These are phyloP conservation scores for Picea abies DNA, from an alignment of 83 land plant genomes.

Conservation along the genomic window DNA sequence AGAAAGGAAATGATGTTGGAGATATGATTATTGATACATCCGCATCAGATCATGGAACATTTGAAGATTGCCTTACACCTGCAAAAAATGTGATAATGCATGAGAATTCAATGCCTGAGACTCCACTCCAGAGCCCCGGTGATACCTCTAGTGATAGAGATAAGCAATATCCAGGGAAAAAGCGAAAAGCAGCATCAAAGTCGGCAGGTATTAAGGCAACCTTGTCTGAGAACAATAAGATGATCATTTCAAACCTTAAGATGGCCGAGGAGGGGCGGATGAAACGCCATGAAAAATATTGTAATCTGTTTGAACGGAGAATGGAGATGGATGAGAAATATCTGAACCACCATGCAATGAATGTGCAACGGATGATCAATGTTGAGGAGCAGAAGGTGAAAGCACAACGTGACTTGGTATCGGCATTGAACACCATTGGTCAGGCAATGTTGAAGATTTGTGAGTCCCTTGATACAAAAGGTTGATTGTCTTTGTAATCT, in stretches of 20 bases:
- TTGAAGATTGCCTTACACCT: conserved; percentile 16
- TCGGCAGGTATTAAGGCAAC: conserved; percentile 13
- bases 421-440: conserved; percentile 11
- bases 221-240: conserved; percentile 14
- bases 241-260: conserved; percentile 15
- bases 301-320: conserved; percentile 18
- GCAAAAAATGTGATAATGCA: neutral
- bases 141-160: conserved; percentile 18
- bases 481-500: too few species aligned
- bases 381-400: conserved; percentile 21
- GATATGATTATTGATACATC: conserved; percentile 16
- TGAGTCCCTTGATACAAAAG: conserved; percentile 2
- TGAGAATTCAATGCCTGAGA: conserved; percentile 1
- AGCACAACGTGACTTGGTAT: conserved; percentile 14
- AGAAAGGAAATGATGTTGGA: conserved; percentile 1
- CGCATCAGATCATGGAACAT: conserved; percentile 11
- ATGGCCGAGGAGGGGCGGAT: conserved; percentile 18
- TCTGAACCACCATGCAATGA: conserved; percentile 21
- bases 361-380: conserved; percentile 19
- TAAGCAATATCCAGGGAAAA: conserved; percentile 10
- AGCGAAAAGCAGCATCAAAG: conserved; percentile 10
- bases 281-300: conserved; percentile 16
- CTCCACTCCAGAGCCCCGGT: conserved; percentile 12
- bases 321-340: conserved; percentile 22
- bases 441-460: conserved; percentile 16